These are phyloP conservation scores for Friedmanniomyces simplex DNA, from an alignment of 495 filamentous ascomycete species.

Conservation along the genomic window DNA sequence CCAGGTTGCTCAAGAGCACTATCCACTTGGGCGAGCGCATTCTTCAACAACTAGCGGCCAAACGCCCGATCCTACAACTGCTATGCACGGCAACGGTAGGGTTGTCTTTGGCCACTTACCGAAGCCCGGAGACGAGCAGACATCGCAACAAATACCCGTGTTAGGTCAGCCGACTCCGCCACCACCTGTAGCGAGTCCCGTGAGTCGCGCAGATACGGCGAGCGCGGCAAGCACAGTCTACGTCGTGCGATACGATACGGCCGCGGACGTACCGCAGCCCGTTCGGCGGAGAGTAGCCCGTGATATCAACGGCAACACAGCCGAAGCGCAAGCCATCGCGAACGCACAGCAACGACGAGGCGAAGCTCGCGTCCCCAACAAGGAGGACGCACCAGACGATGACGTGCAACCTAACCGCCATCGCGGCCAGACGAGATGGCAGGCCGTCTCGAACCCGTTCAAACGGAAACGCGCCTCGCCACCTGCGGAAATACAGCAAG, in stretches of 20 bases:
- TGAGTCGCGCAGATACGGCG: slow-evolving; percentile 68
- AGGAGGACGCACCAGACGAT: not conserved
- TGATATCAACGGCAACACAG: slow-evolving; percentile 7
- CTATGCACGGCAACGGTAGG: not conserved
- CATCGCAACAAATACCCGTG: not conserved
- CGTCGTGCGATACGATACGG: slow-evolving; percentile 69
- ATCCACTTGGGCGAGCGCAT: slow-evolving; percentile 16
- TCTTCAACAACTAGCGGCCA: slow-evolving; percentile 3
- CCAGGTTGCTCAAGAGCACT: slow-evolving; percentile 4
- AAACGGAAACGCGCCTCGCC: slow-evolving; percentile 42
- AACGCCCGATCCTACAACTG: not conserved
- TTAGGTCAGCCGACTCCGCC: slow-evolving; percentile 50
- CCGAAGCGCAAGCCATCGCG: not conserved
- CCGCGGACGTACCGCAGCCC: slow-evolving; percentile 31
- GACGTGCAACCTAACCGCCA: slow-evolving; percentile 8
- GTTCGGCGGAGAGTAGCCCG: slow-evolving; percentile 8
- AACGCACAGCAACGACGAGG: not conserved
- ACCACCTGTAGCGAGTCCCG: slow-evolving; percentile 53
- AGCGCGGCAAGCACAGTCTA: slow-evolving; percentile 78
- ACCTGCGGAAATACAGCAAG: slow-evolving; percentile 44
- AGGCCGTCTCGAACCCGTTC: slow-evolving; percentile 43
- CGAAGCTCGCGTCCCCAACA: slow-evolving; percentile 14
- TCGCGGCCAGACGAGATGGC: slow-evolving; percentile 31
- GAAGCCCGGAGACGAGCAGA: not conserved
- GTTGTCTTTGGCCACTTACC: slow-evolving; percentile 12